phyloP scores from a whole-genome alignment of 441 rosid genomes.

The Rhodomyrtus psidioides region DNA sequence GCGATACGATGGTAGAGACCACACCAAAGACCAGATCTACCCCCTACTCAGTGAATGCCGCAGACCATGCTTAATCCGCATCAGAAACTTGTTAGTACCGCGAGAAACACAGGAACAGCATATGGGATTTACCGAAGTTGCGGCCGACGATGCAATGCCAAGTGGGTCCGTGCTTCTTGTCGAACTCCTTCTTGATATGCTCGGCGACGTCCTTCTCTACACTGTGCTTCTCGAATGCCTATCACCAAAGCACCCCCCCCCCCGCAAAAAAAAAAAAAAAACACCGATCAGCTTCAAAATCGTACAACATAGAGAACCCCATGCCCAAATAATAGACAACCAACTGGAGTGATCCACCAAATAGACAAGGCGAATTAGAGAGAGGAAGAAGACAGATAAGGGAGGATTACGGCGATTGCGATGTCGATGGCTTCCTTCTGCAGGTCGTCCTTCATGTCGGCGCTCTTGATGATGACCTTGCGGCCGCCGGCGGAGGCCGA shows the following conservation, averaged over 20 bases:
- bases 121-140: constrained; percentile 68
- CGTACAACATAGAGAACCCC: not conserved
- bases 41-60: not conserved
- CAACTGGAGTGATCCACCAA: not conserved
- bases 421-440: constrained; percentile 89
- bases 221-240: constrained; percentile 78
- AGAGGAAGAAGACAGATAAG: not conserved
- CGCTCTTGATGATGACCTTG: constrained; percentile 76
- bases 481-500: constrained; percentile 29
- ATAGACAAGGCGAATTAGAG: not conserved
- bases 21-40: not conserved
- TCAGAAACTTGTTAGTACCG: not conserved
- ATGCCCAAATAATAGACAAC: not conserved
- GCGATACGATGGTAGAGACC: not conserved
- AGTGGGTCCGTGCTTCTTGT: constrained; percentile 87
- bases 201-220: constrained; percentile 99
- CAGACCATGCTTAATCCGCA: not conserved
- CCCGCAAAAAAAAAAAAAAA: not conserved
- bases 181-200: constrained; percentile 95
- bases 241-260: not conserved
- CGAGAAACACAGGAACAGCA: not conserved
- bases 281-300: constrained; percentile 1
- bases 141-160: constrained; percentile 99
- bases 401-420: constrained; percentile 51
- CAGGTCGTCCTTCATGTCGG: constrained; percentile 97